A percentile compares a stretch with the other conserved stretches of the same genome.
phyloP scores from a whole-genome alignment of 305 asterid genomes.

The Fraxinus ornus region DNA sequence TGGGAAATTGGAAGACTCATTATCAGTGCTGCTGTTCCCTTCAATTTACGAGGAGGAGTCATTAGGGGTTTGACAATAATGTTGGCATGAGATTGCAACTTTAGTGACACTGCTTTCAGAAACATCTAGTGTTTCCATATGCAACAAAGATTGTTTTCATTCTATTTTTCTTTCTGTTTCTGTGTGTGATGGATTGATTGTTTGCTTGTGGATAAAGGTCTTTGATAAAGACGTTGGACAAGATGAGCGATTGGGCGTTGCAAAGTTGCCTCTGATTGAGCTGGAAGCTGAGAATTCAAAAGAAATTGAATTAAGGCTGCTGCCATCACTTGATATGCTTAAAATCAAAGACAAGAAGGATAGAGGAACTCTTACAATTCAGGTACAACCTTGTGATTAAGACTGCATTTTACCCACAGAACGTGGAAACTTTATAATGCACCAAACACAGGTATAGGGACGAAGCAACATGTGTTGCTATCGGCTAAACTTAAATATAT shows the following conservation, averaged over 20 bases:
- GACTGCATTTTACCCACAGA: not conserved
- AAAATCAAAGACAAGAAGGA: conserved; percentile 90
- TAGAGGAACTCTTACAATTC: conserved; percentile 64
- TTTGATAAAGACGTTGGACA: conserved; percentile 91
- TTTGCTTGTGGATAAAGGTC: conserved; percentile 47
- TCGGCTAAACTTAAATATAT: not conserved
- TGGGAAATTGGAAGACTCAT: not conserved
- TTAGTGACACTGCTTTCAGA: not conserved
- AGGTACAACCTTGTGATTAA: conserved; percentile 34
- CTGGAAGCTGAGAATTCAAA: conserved; percentile 63
- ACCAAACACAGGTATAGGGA: not conserved
- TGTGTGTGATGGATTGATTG: conserved; percentile 5
- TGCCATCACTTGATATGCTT: conserved; percentile 85
- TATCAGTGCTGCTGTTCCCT: not conserved
- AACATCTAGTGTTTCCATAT: not conserved
- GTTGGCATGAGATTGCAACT: not conserved
- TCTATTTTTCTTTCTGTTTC: not conserved
- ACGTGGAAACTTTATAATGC: not conserved
- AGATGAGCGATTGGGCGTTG: conserved; percentile 75
- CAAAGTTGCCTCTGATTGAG: conserved; percentile 66
- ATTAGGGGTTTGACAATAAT: not conserved
- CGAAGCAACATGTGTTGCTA: not conserved
- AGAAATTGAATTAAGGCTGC: conserved; percentile 58
- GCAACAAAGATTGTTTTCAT: not conserved
- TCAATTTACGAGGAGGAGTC: not conserved